A percentile compares a stretch with the other conserved stretches of the same genome.
Conservation (phyloP, 2,329 filamentous ascomycete genomes). For the Hawksworthiomyces lignivorus region DNA sequence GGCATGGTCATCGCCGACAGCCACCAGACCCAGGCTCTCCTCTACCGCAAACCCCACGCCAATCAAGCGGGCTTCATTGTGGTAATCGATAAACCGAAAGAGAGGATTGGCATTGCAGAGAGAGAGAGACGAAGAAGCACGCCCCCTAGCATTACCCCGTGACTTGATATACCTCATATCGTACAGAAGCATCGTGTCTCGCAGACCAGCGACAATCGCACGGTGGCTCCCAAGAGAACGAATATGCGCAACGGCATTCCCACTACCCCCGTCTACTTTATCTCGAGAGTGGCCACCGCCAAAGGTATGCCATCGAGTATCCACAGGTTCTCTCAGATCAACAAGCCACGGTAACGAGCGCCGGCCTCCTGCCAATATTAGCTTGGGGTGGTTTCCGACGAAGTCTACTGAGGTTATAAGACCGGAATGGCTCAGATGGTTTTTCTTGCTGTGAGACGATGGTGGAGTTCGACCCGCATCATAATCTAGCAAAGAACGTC, state of each 20-base stretch:
- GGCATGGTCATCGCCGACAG: conserved; percentile 39
- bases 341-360: conserved; percentile 36
- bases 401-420: conserved; percentile 12
- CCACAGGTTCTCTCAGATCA: conserved; percentile 34
- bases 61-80: conserved; percentile 33
- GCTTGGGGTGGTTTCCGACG: conserved; percentile 25
- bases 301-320: conserved; percentile 3
- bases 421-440: too few species aligned
- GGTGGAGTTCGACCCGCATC: too few species aligned
- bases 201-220: conserved; percentile 45
- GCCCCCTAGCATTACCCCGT: not conserved
- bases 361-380: conserved; percentile 43
- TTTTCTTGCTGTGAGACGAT: too few species aligned
- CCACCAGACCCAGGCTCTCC: conserved; percentile 38
- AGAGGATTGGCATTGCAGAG: conserved; percentile 27
- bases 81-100: conserved; percentile 41
- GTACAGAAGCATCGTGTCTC: conserved; percentile 44
- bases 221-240: conserved; percentile 40
- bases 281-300: too few species aligned
- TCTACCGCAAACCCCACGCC: conserved; percentile 44
- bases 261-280: too few species aligned
- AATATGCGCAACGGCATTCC: conserved; percentile 37
- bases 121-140: too few species aligned
- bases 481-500: too few species aligned
- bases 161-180: conserved; percentile 41